Percentiles rank a stretch among this genome's conserved stretches.
Conservation (phyloP, 257 asterid species). For the Thymus mandschuricus region DNA sequence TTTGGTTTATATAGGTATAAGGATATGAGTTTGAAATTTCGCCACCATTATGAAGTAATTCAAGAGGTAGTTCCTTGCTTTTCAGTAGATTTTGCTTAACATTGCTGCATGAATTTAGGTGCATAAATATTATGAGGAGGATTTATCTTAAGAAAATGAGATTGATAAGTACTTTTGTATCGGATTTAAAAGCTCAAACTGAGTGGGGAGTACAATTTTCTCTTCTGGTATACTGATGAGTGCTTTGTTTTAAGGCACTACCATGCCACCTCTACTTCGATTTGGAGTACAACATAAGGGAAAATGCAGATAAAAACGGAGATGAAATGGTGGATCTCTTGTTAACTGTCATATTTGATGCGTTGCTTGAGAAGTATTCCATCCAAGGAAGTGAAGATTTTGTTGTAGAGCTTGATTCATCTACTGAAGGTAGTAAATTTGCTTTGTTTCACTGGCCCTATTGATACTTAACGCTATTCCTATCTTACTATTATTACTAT, state of each 20-base stretch:
- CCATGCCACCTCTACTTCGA: slow-evolving; percentile 99
- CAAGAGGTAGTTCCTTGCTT: slow-evolving; percentile 65
- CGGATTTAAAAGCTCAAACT: background rate
- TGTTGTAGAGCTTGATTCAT: slow-evolving; percentile 87
- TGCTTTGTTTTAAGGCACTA: slow-evolving; percentile 59
- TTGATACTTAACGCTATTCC: too few relatives aligned
- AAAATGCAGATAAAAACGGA: slow-evolving; percentile 67
- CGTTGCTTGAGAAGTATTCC: slow-evolving; percentile 71
- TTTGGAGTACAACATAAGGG: slow-evolving; percentile 80
- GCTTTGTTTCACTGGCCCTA: too few relatives aligned
- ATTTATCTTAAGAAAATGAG: slow-evolving; percentile 5
- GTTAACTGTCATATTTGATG: slow-evolving; percentile 63
- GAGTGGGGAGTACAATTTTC: background rate
- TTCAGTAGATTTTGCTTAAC: slow-evolving; percentile 26
- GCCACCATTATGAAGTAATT: slow-evolving; percentile 95
- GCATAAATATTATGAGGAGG: background rate
- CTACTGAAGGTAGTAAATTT: slow-evolving; percentile 66
- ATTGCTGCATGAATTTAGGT: background rate
- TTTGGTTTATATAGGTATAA: slow-evolving; percentile 57
- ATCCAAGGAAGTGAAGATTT: slow-evolving; percentile 68
- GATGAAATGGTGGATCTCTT: slow-evolving; percentile 98
- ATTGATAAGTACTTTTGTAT: background rate
- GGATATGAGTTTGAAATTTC: slow-evolving; percentile 66
- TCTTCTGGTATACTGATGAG: slow-evolving; percentile 30
- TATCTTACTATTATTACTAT: too few relatives aligned